phyloP scores from a whole-genome alignment of 371 early-diverging fungal genomes.

The Furculomyces boomerangus region DNA sequence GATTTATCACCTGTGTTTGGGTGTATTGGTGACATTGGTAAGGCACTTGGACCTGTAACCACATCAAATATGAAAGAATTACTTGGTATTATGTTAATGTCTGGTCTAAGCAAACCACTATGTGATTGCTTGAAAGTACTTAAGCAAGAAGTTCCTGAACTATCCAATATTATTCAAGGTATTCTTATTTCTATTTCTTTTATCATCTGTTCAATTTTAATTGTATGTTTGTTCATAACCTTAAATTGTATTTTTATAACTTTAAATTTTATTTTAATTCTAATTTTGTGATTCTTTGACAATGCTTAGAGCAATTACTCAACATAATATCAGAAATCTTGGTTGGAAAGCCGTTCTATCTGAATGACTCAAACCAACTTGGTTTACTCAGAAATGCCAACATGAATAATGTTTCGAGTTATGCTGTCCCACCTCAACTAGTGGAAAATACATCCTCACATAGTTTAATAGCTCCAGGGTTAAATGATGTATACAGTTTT shows the following conservation, averaged over 20 bases:
- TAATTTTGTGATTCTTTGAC: too few species aligned
- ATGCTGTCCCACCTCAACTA: background rate
- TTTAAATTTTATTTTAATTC: too few species aligned
- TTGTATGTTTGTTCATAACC: too few species aligned
- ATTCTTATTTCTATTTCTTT: background rate
- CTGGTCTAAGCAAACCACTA: constrained; percentile 68
- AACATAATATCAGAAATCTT: constrained; percentile 76
- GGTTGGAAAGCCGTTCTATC: constrained; percentile 64
- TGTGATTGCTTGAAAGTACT: constrained; percentile 65
- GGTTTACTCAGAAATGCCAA: background rate
- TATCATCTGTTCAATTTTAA: background rate
- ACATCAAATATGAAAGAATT: constrained; percentile 74
- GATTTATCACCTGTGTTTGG: constrained; percentile 48
- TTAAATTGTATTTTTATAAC: too few species aligned
- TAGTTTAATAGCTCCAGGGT: background rate
- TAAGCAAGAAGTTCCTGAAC: constrained; percentile 59
- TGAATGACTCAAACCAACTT: background rate
- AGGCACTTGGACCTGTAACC: constrained; percentile 75
- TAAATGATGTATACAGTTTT: background rate
- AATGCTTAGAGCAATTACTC: constrained; percentile 61
- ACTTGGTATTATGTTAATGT: constrained; percentile 77
- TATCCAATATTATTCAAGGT: constrained; percentile 65
- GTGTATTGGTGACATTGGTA: constrained; percentile 76
- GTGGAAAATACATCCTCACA: background rate
- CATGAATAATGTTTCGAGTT: background rate